Evolutionary conservation across 176 grass and related monocot species (phyloP), one percentile per base, ranked within the genome.

Genomic region (Zizania latifolia): DNA sequence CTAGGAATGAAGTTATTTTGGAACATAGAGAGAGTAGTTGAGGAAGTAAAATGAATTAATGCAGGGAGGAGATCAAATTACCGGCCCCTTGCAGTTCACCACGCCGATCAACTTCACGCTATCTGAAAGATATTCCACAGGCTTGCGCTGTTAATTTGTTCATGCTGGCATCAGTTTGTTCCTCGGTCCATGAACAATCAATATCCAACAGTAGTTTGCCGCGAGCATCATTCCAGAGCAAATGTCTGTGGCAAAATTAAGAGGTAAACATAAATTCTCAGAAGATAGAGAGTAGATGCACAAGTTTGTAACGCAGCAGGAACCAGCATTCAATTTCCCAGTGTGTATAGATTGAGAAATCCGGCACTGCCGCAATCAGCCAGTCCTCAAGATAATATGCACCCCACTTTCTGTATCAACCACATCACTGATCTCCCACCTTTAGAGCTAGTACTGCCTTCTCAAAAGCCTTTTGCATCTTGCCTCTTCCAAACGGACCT

Each of bases 381-480:
- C 84, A 62, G 91, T 98, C 92, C 91, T 86, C 86, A 92, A 54
- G 77, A 98, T 94, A 81, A 98, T 92, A 48, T 94, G 94, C 46
- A 94, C 91, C 15, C 91, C 91, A 35, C 94, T 98, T 3, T 94
- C 94, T 10, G 89, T 94, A 41, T 94, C 91, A 34, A 98, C 62
- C 30, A 92, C 79, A 41, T 92, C 86, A 65, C 91, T 98, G 10
- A 94, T 89, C 24, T 98, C 91, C 50, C 95, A 92, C 86, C 75
- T 89, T 86, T 54, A 98, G 86, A 38, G 86, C 86, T 70, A 88
- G 79, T 5, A 85, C 41, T 46, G 84, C 89, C 67, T 92, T 92
- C 77, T 98, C 95, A 60, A 98, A 94, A 80, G 89, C 30, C 68
- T 94, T 94, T 54, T 98, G 91, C 95, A 98, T 98, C 82, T 88